phyloP scores from a whole-genome alignment of 2,329 filamentous ascomycete genomes.

The Periconia macrospinosa region DNA sequence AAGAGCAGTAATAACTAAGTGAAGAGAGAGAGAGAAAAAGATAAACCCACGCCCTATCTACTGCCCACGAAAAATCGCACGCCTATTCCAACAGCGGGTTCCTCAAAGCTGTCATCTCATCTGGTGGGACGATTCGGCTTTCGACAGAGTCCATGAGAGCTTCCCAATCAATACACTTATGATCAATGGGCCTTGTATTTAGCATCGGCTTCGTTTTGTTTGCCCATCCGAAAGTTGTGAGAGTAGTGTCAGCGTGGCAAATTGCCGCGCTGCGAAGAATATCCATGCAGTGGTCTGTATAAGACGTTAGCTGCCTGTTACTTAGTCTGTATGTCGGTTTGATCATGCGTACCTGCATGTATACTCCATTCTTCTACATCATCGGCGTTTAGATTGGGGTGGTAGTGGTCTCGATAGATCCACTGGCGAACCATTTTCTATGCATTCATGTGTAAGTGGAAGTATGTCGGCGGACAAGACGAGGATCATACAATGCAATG shows the following conservation, averaged over 20 bases:
- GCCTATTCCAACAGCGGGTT: too few species aligned
- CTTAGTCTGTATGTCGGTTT: background rate
- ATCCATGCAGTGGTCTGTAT: conserved; percentile 4
- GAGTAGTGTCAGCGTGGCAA: conserved; percentile 3
- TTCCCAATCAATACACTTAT: conserved; percentile 3
- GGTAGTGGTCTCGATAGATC: conserved; percentile 3
- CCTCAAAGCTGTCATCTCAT: too few species aligned
- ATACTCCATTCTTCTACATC: background rate
- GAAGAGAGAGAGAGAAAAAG: too few species aligned
- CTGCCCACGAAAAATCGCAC: too few species aligned
- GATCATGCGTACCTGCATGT: background rate
- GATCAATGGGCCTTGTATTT: background rate
- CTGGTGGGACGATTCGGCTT: background rate
- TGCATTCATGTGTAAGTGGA: too few species aligned
- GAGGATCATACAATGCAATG: conserved; percentile 2
- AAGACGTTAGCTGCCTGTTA: too few species aligned
- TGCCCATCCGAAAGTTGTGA: conserved; percentile 4
- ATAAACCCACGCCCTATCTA: too few species aligned
- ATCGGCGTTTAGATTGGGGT: background rate
- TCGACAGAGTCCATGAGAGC: background rate
- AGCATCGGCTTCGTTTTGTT: conserved; percentile 1
- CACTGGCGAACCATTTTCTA: conserved; percentile 6
- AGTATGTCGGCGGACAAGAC: too few species aligned
- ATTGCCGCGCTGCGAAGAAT: background rate
- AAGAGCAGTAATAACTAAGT: too few species aligned